These are phyloP conservation scores for Neopestalotiopsis clavispora DNA, from an alignment of 2,329 filamentous ascomycete genomes.

Conservation along the genomic window DNA sequence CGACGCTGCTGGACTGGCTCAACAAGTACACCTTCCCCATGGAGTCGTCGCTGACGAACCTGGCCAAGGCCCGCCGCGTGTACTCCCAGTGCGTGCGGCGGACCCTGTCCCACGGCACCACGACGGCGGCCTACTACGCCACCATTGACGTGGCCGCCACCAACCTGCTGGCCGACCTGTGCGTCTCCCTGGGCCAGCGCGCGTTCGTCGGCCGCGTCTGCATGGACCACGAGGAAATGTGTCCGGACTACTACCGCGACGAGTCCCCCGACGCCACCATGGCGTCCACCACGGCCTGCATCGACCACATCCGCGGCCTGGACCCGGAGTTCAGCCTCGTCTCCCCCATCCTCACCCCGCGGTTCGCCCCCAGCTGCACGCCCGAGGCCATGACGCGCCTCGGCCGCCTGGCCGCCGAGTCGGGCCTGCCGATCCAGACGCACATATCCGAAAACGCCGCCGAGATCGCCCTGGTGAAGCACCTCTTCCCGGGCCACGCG, in stretches of 20 bases:
- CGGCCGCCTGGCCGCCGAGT: slow-evolving; percentile 66
- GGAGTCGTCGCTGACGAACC: slow-evolving; percentile 74
- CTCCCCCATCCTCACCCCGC: slow-evolving; percentile 78
- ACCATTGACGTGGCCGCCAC: slow-evolving; percentile 86
- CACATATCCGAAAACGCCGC: slow-evolving; percentile 84
- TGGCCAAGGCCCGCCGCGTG: slow-evolving; percentile 67
- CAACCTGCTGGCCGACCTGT: slow-evolving; percentile 88
- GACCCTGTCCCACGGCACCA: slow-evolving; percentile 89
- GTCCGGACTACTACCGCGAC: slow-evolving; percentile 82
- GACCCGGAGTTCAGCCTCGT: slow-evolving; percentile 72
- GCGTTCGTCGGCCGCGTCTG: slow-evolving; percentile 94
- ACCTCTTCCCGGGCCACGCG: slow-evolving; percentile 67
- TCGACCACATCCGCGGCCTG: slow-evolving; percentile 68
- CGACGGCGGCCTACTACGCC: slow-evolving; percentile 92
- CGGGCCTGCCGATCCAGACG: slow-evolving; percentile 77
- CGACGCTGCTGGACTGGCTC: slow-evolving; percentile 92
- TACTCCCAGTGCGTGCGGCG: slow-evolving; percentile 80
- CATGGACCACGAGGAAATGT: slow-evolving; percentile 79
- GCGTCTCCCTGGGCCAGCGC: slow-evolving; percentile 78
- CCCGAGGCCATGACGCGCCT: slow-evolving; percentile 65
- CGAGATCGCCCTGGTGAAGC: slow-evolving; percentile 73
- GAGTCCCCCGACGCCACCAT: slow-evolving; percentile 63
- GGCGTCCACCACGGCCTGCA: slow-evolving; percentile 59
- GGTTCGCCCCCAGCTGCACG: slow-evolving; percentile 70
- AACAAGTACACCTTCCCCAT: slow-evolving; percentile 94